Base-by-base conservation (phyloP, 2,329 filamentous ascomycete species). In the Magnaporthiopsis incrustans region DNA sequence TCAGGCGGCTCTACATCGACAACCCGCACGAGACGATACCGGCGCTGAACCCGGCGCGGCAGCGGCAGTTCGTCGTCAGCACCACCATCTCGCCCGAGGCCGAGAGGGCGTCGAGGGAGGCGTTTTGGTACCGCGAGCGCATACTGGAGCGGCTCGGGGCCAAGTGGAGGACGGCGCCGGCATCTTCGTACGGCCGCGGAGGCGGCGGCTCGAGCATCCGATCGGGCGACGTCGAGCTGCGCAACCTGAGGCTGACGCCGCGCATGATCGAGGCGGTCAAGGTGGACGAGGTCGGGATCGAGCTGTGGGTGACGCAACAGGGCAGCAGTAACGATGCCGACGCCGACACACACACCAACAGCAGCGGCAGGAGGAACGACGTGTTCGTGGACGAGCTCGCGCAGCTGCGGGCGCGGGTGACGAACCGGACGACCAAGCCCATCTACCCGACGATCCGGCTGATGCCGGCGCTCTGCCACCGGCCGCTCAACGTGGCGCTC, bases 61-160 rank as follows among this genome's bases (percentile, higher is more conserved):
- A 92, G 71, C 85, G 92, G n/a, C 93, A 97, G 72, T 97, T 96
- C 70, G 91, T 97, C 35, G 91, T 97, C 58, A 95, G 90, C 74
- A 85, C 88, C 22, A 90, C 90, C 70, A 85, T 93, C 64, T 88
- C 89, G 0, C 90, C 91, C 0, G 91, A 95, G 67, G 85, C 84
- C 58, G 93, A 97, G 76, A 85, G 90, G 44, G 84, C 87, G 15
- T 89, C 83, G 66, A 83, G 93, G 62, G 92, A 97, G 76, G 86
- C 88, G 0, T 97, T 97, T 73, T 97, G 93, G 93, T 97, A 92
- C 74, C 86, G 92, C 22, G 90, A 96, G 73, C 87, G 86, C 71
- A 82, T 97, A 2, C 82, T 97, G 3, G 87, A 89, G 66, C 80
- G 81, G 57, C 77, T 97, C 12, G 82, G 81, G 32, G 92, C 89